These are phyloP conservation scores for Apostasia ramifera DNA, from an alignment of 106 monocot genomes.

Conservation along the genomic window DNA sequence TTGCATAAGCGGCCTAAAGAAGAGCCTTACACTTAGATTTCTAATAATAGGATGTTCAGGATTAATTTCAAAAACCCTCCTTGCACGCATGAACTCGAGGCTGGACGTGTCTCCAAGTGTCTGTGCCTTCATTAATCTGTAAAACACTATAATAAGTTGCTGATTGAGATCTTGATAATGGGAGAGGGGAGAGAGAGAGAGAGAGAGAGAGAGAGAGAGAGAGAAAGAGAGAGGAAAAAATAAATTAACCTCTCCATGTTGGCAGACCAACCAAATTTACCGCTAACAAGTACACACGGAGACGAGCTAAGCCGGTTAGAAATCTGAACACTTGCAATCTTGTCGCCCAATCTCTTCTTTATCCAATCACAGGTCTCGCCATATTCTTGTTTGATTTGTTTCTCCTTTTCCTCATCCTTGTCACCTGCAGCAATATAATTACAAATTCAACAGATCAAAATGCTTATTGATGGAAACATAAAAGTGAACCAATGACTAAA, in stretches of 20 bases:
- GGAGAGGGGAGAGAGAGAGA: not conserved
- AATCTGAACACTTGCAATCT: slow-evolving; percentile 85
- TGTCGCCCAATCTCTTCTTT: slow-evolving; percentile 80
- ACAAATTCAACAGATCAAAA: not conserved
- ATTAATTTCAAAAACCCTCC: slow-evolving; percentile 96
- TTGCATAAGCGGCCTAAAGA: not conserved
- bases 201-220: not conserved
- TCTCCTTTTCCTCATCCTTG: slow-evolving; percentile 88
- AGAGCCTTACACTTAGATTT: slow-evolving; percentile 56
- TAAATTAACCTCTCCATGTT: slow-evolving; percentile 89
- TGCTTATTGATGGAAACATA: too few relatives aligned
- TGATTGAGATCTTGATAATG: too few relatives aligned
- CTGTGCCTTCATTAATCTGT: slow-evolving; percentile 92
- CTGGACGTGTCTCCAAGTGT: slow-evolving; percentile 66
- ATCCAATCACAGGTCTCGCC: slow-evolving; percentile 81
- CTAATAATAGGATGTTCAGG: slow-evolving; percentile 91
- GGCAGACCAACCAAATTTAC: slow-evolving; percentile 98
- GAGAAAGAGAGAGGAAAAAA: not conserved
- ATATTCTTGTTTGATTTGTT: slow-evolving; percentile 87
- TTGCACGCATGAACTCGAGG: slow-evolving; percentile 83
- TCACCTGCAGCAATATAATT: slow-evolving; percentile 40
- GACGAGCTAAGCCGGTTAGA: slow-evolving; percentile 87
- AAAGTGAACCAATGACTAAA: too few relatives aligned
- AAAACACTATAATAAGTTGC: slow-evolving; percentile 4
- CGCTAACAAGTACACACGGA: slow-evolving; percentile 93